A percentile compares a stretch with the other conserved stretches of the same genome.
phyloP scores from a whole-genome alignment of 1,284 basidiomycete genomes.

The Porogramme epimiltina region DNA sequence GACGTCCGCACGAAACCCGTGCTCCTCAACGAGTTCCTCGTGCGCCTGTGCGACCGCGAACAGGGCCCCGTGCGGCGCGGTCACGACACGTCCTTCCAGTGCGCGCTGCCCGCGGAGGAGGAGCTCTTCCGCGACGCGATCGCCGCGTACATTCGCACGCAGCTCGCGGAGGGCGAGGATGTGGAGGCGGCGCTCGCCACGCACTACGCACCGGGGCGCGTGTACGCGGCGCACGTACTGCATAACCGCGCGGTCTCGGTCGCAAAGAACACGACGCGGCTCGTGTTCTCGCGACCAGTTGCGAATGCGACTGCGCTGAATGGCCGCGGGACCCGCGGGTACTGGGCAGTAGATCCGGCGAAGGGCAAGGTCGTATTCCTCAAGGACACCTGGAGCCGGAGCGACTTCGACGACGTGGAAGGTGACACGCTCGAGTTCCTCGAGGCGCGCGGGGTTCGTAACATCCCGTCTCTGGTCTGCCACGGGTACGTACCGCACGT shows the following conservation, averaged over 20 bases:
- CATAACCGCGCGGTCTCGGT: not conserved
- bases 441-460: not conserved
- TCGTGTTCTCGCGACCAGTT: conserved; percentile 10
- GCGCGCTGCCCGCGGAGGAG: not conserved
- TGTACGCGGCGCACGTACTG: not conserved
- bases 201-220: not conserved
- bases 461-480: conserved; percentile 1
- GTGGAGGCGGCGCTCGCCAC: not conserved
- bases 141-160: not conserved
- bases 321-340: conserved; percentile 7
- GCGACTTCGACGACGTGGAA: conserved; percentile 1
- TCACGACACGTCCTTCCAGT: conserved; percentile 9
- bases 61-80: conserved; percentile 5
- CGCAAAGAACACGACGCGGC: not conserved
- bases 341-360: conserved; percentile 5
- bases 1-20: conserved; percentile 1
- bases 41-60: conserved; percentile 5
- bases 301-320: not conserved
- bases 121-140: not conserved
- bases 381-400: conserved; percentile 14
- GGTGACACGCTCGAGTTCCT: conserved; percentile 2
- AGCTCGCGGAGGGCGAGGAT: not conserved
- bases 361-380: conserved; percentile 3
- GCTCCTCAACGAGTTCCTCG: conserved; percentile 6
- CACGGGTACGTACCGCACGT: conserved; percentile 5